These are phyloP conservation scores for Clohesyomyces aquaticus DNA, from an alignment of 495 filamentous ascomycete species.

Conservation along the genomic window DNA sequence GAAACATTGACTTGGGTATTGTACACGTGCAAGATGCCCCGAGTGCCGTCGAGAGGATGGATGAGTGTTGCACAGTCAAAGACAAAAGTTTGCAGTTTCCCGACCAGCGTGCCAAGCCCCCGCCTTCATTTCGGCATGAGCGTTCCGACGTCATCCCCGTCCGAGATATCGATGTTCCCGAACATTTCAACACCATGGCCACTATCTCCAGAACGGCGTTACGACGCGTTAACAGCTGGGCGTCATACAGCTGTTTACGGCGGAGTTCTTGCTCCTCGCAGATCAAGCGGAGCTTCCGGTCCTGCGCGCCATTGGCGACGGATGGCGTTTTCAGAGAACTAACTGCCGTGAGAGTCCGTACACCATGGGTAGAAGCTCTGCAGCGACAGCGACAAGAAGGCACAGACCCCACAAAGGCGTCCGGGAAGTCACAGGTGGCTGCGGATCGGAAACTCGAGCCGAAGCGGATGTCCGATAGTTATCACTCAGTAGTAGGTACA, in stretches of 20 bases:
- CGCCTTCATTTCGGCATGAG: conserved; percentile 17
- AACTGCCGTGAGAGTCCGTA: conserved; percentile 61
- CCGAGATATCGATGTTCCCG: background rate
- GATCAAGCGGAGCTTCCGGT: conserved; percentile 33
- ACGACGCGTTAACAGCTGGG: background rate
- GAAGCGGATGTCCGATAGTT: conserved; percentile 69
- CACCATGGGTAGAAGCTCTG: conserved; percentile 72
- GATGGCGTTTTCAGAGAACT: conserved; percentile 60
- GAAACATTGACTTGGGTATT: conserved; percentile 15
- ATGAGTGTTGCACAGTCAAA: background rate
- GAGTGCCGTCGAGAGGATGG: background rate
- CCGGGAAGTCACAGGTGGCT: conserved; percentile 41
- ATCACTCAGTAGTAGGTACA: conserved; percentile 58
- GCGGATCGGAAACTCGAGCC: conserved; percentile 57
- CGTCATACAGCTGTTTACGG: conserved; percentile 4
- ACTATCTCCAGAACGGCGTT: conserved; percentile 19
- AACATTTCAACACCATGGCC: conserved; percentile 25
- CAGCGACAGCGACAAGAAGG: conserved; percentile 55
- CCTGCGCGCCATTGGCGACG: conserved; percentile 38
- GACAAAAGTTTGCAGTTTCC: background rate
- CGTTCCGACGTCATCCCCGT: conserved; percentile 14
- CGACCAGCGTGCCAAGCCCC: conserved; percentile 15
- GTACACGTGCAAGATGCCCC: background rate
- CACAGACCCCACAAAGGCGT: conserved; percentile 40
- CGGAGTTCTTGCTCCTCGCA: background rate